Evolutionary conservation across 1,284 basidiomycete species (phyloP).

Genomic region (Takashimella tepidaria): DNA sequence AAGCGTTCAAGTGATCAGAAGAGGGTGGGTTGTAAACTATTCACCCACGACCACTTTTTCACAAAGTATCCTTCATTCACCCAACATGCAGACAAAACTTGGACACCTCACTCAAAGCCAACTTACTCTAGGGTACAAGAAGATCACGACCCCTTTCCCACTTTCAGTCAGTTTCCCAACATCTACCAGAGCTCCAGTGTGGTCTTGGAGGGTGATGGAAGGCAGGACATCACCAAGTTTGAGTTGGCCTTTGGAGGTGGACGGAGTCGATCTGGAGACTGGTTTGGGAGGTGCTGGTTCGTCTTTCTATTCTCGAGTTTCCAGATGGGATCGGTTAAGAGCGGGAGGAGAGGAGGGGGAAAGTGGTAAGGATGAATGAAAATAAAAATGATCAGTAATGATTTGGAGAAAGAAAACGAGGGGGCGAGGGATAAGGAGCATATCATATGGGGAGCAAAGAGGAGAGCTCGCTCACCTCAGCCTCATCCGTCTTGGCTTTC

Average conservation of each 20-base stretch:
- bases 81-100: too few relatives aligned
- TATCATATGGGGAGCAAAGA: slow-evolving; percentile 7
- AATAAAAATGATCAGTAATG: neutral
- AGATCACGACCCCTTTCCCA: slow-evolving; percentile 73
- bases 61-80: too few relatives aligned
- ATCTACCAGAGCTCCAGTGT: slow-evolving; percentile 46
- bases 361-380: slow-evolving; percentile 7
- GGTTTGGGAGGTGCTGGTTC: slow-evolving; percentile 9
- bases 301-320: slow-evolving; percentile 8
- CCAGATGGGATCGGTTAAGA: too few relatives aligned
- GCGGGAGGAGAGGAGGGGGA: too few relatives aligned
- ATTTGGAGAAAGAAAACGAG: neutral
- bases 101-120: neutral
- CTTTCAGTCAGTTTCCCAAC: slow-evolving; percentile 38
- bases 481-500: slow-evolving; percentile 4
- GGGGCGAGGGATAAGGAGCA: slow-evolving; percentile 1
- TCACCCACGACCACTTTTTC: neutral
- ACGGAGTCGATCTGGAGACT: slow-evolving; percentile 23
- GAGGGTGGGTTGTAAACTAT: neutral
- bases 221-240: slow-evolving; percentile 75
- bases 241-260: slow-evolving; percentile 45
- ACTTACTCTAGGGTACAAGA: slow-evolving; percentile 55
- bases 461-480: neutral
- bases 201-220: slow-evolving; percentile 65
- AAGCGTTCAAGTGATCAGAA: neutral